Base-by-base conservation (phyloP, 441 rosid genomes). In the Erysimum cheiri region DNA sequence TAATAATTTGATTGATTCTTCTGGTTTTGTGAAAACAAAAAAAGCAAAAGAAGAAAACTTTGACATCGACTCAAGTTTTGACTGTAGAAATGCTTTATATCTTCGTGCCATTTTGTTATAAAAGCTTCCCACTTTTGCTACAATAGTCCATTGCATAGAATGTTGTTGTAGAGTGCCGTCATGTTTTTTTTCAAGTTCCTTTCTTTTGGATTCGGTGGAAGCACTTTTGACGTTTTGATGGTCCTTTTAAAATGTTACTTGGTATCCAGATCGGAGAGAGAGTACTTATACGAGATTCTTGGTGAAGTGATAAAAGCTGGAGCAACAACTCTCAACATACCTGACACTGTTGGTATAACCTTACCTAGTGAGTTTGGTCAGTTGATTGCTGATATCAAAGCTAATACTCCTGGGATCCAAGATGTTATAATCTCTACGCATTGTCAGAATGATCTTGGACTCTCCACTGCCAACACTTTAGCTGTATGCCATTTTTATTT, bases 381-480 rank as follows among this genome's bases (percentile, higher is more conserved):
- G 73, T 64, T 94, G 82, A 92, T 94, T 71, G 86, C 98, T 26
- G 94, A 92, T 73, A 83, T 94, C 62, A 92, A 90, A 68, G 88
- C 91, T 3, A 94, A 94, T 65, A 94, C 98, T 8, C 91, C 87
- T 37, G 99, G 99, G 64, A 85, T 92, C 19, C 85, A 88, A 44
- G 87, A 92, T 49, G 98, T 86, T 71, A 48, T 94, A 19, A 82
- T 92, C 74, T 90, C 98, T 15, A 90, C 98, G 0, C 98, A 92
- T 65, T 92, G 98, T 73, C 97, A 94, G 76, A 92, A 92, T 61
- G 99, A 94, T 85, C 98, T 94, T 81, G 99, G 99, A 62, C 98
- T 94, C 80, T 84, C 98, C 29, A 90, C 98, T 24, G 97, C 98
- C 80, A 94, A 94, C 75, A 84, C 96, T 50, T 70, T 94, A 79